Percentiles rank a stretch among this genome's conserved stretches.
Evolutionary conservation across 73 alveolate genomes (phyloP).

Genomic region (Paraurostyla sp.): DNA sequence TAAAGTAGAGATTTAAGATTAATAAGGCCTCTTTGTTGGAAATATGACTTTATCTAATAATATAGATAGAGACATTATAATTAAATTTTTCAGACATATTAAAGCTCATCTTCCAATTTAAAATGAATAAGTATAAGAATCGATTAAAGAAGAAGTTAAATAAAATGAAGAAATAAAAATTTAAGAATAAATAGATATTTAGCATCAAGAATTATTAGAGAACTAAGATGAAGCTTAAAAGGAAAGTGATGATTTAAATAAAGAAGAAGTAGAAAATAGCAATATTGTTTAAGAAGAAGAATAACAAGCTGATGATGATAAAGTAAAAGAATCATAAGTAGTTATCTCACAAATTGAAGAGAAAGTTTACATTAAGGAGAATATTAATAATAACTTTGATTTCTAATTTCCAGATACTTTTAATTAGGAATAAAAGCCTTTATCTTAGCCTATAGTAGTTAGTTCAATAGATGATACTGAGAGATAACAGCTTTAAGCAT

Average conservation of each 20-base stretch:
- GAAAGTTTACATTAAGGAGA: too few relatives aligned
- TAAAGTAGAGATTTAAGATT: not conserved
- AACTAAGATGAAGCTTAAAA: not conserved
- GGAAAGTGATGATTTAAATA: not conserved
- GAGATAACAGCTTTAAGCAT: too few relatives aligned
- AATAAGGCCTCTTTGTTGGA: not conserved
- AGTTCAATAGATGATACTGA: too few relatives aligned
- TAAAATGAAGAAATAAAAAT: not conserved
- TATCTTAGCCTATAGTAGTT: too few relatives aligned
- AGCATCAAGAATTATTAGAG: not conserved
- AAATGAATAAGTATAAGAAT: not conserved
- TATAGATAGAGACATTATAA: conserved; percentile 38
- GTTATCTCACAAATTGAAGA: too few relatives aligned
- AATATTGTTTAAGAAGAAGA: too few relatives aligned
- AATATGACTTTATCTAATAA: not conserved
- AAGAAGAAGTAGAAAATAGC: not conserved
- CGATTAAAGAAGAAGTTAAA: not conserved
- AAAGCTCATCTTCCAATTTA: not conserved
- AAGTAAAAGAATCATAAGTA: too few relatives aligned
- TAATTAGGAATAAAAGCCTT: too few relatives aligned
- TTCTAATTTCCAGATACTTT: too few relatives aligned
- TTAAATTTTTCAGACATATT: not conserved
- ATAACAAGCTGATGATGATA: too few relatives aligned
- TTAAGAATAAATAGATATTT: not conserved
- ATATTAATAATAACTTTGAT: too few relatives aligned